Evolutionary conservation across 2,329 filamentous ascomycete species (phyloP), one percentile per base, ranked within the genome.

Genomic region (Ascosphaera pollenicola): DNA sequence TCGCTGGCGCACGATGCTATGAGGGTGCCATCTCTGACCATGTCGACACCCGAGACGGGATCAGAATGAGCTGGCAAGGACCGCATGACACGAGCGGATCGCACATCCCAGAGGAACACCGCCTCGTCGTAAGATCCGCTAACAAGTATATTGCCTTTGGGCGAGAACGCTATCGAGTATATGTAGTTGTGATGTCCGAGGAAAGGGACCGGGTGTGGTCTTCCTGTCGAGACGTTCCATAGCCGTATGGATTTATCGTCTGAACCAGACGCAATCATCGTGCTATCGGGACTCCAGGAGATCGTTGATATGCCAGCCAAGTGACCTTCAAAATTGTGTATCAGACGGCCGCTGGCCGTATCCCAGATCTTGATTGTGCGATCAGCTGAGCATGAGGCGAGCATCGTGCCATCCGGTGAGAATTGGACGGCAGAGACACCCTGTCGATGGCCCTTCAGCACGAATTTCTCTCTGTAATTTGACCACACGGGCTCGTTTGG

Each of bases 101-200:
- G 70, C 11, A 95, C 81, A 56, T 98, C 89, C 89, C 89, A 98
- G 3, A 98, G 60, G 46, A 93, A 94, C 0, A 98, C 83, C 3
- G 89, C 89, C 62, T 98, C 89, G 48, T 98, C 89, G 58, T 94
- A 95, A 46, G 81, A 91, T 10, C 89, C 89, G 47, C 81, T 91
- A 13, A 85, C 89, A 26, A 98, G 70, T 53, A 95, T 93, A 53
- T 98, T 98, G 17, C 89, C 89, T 56, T 94, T 95, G 2, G 89
- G 89, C n/a, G 82, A 87, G 57, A 95, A 95, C 4, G 85, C 84
- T 26, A 98, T 65, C 38, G 78, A 83, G 59, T 92, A 93, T 24
- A 98, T 77, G 57, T 95, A 95, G 58, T 91, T 95, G 57, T 94
- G 84, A 51, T 98, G 89, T 2, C 89, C 87, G 17, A 79, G 66